Evolutionary conservation across 768 basidiomycete genomes (phyloP), one percentile per base, ranked within the genome.

Genomic region (Pisolithus marmoratus): DNA sequence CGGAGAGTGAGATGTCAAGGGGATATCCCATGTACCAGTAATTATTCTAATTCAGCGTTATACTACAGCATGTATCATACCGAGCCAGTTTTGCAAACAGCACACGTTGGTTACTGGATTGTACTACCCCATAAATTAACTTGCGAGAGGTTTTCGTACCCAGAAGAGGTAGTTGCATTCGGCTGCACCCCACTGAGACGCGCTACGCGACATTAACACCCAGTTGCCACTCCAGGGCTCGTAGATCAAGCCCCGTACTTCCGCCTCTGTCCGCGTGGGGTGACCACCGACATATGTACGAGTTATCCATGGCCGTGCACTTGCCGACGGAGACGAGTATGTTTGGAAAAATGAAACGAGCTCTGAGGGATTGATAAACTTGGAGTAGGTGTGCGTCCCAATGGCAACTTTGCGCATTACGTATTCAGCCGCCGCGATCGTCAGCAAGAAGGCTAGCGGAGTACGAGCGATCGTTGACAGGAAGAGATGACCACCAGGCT

Each of bases 401-500:
- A 76, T 78, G 0, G 86, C 72, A 48, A 98, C 96, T 61, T 89
- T 78, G 3, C 85, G 75, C 15, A 94, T 73, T 53, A 93, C 65
- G 42, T 90, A 72, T 68, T 99, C 95, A 1, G 94, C 95, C 31
- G 91, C 69, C 43, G 84, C 72, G 55, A 90, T 84, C 5, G 85
- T 84, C 31, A 89, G 65, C 46, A 87, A 66, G 58, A 82, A 82
- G n/a, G 87, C 70, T 38, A 90, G 74, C 4, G 85, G 83, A 9
- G 85, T 88, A 37, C 96, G 89, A 0, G 95, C 84, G 56, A 99
- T 89, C 14, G 95, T 98, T 12, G 94, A 97, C 36, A 99, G 76
- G 74, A 98, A 89, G 17, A 99, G 80, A 62, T 95, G 92, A 3
- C 96, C 95, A 5, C 94, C 94, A 11, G 96, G 96, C 94, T 97